phyloP scores from a whole-genome alignment of 1,284 basidiomycete species.

The Trichosporon faecale region DNA sequence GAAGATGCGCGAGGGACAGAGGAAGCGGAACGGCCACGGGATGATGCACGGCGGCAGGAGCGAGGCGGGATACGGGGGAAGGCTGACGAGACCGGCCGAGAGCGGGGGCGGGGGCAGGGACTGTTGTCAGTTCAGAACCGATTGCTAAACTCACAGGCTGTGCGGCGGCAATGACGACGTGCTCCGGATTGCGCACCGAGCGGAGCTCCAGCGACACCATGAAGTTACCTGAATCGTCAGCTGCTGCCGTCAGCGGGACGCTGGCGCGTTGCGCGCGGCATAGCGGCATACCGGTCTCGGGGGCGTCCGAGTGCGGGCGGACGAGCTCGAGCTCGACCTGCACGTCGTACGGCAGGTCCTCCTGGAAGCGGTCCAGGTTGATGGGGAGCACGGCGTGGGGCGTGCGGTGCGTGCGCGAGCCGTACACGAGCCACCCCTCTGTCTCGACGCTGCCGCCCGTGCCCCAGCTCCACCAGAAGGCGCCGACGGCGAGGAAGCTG shows the following conservation, averaged over 20 bases:
- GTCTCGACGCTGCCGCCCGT: slow-evolving; percentile 47
- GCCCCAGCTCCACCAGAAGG: slow-evolving; percentile 52
- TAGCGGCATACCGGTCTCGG: slow-evolving; percentile 40
- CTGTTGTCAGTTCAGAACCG: slow-evolving; percentile 21
- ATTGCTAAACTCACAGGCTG: slow-evolving; percentile 41
- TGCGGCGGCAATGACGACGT: slow-evolving; percentile 34
- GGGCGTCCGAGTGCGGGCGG: slow-evolving; percentile 32
- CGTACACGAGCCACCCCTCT: slow-evolving; percentile 52
- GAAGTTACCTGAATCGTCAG: slow-evolving; percentile 45
- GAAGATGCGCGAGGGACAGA: slow-evolving; percentile 44
- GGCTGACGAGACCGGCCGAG: slow-evolving; percentile 25
- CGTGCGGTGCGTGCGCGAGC: slow-evolving; percentile 30
- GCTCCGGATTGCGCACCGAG: slow-evolving; percentile 31
- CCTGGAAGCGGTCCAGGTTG: slow-evolving; percentile 38
- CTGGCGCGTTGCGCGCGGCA: neutral
- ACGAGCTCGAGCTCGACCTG: slow-evolving; percentile 52
- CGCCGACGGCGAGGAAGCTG: slow-evolving; percentile 46
- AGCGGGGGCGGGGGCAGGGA: slow-evolving; percentile 45
- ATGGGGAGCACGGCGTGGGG: slow-evolving; percentile 47
- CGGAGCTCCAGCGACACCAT: slow-evolving; percentile 50
- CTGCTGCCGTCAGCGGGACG: neutral
- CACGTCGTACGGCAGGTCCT: slow-evolving; percentile 51
- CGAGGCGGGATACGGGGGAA: slow-evolving; percentile 32
- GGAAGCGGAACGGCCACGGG: slow-evolving; percentile 45
- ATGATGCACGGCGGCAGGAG: slow-evolving; percentile 44